Base-by-base conservation (phyloP, 352 stramenopile species). In the Globisporangium spiculum region DNA sequence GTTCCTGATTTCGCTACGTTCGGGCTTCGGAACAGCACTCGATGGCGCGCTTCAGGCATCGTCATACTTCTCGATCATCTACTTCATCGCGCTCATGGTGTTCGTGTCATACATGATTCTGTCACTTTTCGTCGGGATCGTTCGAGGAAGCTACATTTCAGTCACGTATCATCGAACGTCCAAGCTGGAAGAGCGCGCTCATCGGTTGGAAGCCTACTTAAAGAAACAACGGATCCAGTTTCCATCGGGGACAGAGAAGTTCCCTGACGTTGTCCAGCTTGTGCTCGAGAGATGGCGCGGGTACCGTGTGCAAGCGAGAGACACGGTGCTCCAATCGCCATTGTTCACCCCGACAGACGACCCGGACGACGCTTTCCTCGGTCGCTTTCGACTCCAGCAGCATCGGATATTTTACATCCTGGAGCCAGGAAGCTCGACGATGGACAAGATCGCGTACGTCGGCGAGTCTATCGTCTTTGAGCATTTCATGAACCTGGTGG, bases 101-200 rank as follows among this genome's bases (percentile, higher is more conserved):
- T 92, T 96, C 34, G 84, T 96, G 0, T 93, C 84, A 44, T 94
- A 91, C 71, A 94, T 93, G 83, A 92, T 94, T 48, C 71, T 92
- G 2, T 90, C 86, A 16, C 70, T 96, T 0, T 94, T 94, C 46
- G 84, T 94, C 24, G 86, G 86, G 6, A 92, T 96, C 59, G 84
- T 96, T n/a, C 83, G 88, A 41, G 84, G 79, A 9, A 91, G 83
- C 68, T 95, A 93, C 59, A 89, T 92, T 32, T 68, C 79, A 4
- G 82, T 93, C 6, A 86, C 81, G 12, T 80, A 89, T 18, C 73
- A 86, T n/a, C 71, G 68, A 6, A 71, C 71, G 3, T 55, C 74
- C 0, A 77, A 80, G 8, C 34, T 75, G 1, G 71, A 77, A 32
- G 62, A 80, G 24, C 80, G 72, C 10, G 67, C 79, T 32, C 63